Percentiles rank a stretch among this genome's conserved stretches.
Evolutionary conservation across 73 alveolate genomes (phyloP).

Genomic region (Paramecium sonneborni): DNA sequence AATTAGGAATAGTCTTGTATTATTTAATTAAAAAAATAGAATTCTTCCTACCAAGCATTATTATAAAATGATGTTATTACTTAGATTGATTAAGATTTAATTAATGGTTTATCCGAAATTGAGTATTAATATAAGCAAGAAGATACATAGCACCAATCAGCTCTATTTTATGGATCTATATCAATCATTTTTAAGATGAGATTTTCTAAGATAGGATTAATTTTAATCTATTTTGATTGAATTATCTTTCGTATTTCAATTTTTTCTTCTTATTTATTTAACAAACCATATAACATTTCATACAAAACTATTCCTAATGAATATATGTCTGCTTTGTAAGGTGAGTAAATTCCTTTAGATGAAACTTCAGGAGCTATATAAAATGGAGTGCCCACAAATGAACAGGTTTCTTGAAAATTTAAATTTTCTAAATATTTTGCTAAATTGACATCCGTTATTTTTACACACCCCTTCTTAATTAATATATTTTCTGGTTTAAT

Average conservation of each 20-base stretch:
- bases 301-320: conserved; percentile 73
- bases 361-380: conserved; percentile 24
- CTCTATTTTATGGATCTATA: background rate
- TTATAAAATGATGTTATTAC: background rate
- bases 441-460: background rate
- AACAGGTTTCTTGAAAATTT: background rate
- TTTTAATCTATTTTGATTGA: background rate
- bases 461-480: background rate
- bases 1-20: background rate
- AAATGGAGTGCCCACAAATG: background rate
- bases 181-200: background rate
- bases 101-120: background rate
- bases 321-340: conserved; percentile 71
- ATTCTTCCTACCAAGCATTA: background rate
- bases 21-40: background rate
- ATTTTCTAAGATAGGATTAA: background rate
- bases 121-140: background rate
- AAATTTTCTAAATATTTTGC: background rate
- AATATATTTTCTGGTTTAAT: background rate
- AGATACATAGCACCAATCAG: background rate
- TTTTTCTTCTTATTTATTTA: background rate
- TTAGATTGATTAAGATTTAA: background rate
- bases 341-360: background rate
- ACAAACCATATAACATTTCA: conserved; percentile 54
- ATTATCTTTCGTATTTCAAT: background rate